phyloP scores from a whole-genome alignment of 306 rosid genomes.

The Vigna nakashimae region DNA sequence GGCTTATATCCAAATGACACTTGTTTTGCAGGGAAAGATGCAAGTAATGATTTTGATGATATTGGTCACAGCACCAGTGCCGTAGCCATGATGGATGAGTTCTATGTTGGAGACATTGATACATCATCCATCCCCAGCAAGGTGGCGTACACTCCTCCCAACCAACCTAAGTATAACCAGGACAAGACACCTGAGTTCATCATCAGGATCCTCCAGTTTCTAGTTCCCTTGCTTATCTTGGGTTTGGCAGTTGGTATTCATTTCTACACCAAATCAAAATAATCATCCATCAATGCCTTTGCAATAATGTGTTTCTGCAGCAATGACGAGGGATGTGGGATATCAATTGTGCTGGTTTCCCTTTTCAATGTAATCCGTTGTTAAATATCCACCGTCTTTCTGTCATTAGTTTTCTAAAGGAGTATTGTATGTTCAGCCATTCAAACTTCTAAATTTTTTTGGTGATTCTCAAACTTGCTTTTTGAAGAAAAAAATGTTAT shows the following conservation, averaged over 20 bases:
- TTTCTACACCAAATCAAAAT: constrained; percentile 67
- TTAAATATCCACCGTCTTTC: constrained; percentile 30
- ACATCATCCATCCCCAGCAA: constrained; percentile 63
- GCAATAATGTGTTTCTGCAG: constrained; percentile 44
- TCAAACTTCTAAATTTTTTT: constrained; percentile 23
- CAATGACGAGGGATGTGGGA: constrained; percentile 28
- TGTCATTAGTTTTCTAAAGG: constrained; percentile 30
- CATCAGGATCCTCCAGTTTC: constrained; percentile 79
- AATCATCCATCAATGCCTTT: constrained; percentile 35
- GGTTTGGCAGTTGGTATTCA: constrained; percentile 78
- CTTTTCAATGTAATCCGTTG: constrained; percentile 37
- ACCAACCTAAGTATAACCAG: constrained; percentile 75
- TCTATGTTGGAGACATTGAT: constrained; percentile 82
- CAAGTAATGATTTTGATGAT: constrained; percentile 81
- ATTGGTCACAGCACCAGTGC: constrained; percentile 90
- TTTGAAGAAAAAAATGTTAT: not conserved
- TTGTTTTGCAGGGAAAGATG: constrained; percentile 81
- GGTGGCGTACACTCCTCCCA: constrained; percentile 70
- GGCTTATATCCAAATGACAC: constrained; percentile 26
- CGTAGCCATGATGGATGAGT: constrained; percentile 83
- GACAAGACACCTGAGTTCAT: constrained; percentile 76
- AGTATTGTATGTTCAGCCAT: constrained; percentile 30
- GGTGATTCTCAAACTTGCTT: constrained; percentile 24
- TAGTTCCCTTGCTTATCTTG: constrained; percentile 79
- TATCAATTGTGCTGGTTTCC: constrained; percentile 45